phyloP scores from a whole-genome alignment of 768 basidiomycete genomes.

The Sporobolomyces pararoseus region DNA sequence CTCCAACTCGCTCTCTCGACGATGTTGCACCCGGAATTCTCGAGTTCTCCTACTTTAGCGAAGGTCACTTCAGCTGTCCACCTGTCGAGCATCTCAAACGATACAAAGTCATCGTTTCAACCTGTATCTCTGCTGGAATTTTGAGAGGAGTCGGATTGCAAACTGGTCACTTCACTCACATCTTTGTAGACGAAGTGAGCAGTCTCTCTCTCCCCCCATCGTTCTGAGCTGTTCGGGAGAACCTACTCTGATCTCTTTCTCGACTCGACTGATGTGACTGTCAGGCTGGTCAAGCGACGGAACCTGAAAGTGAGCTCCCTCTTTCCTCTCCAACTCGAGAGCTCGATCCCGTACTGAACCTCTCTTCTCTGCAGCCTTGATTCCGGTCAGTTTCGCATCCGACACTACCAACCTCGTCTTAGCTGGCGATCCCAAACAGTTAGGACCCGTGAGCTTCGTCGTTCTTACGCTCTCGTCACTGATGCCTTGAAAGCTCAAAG shows the following conservation, averaged over 20 bases:
- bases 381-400: slow-evolving; percentile 11
- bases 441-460: slow-evolving; percentile 45
- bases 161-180: slow-evolving; percentile 17
- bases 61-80: slow-evolving; percentile 39
- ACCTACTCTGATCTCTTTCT: too few species aligned
- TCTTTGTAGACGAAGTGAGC: slow-evolving; percentile 30
- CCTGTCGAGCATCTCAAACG: slow-evolving; percentile 36
- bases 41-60: slow-evolving; percentile 17
- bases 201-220: too few species aligned
- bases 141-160: neutral
- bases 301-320: slow-evolving; percentile 18
- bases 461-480: too few species aligned
- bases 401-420: slow-evolving; percentile 43
- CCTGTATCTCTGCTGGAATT: slow-evolving; percentile 38
- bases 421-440: slow-evolving; percentile 50
- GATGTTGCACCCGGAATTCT: slow-evolving; percentile 39
- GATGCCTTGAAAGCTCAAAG: too few species aligned
- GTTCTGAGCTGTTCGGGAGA: too few species aligned
- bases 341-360: slow-evolving; percentile 3
- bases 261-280: neutral
- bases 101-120: slow-evolving; percentile 47
- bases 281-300: slow-evolving; percentile 26
- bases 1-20: slow-evolving; percentile 44
- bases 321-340: neutral
- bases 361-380: neutral